phyloP scores from a whole-genome alignment of 106 monocot species.

The Allium cepa region DNA sequence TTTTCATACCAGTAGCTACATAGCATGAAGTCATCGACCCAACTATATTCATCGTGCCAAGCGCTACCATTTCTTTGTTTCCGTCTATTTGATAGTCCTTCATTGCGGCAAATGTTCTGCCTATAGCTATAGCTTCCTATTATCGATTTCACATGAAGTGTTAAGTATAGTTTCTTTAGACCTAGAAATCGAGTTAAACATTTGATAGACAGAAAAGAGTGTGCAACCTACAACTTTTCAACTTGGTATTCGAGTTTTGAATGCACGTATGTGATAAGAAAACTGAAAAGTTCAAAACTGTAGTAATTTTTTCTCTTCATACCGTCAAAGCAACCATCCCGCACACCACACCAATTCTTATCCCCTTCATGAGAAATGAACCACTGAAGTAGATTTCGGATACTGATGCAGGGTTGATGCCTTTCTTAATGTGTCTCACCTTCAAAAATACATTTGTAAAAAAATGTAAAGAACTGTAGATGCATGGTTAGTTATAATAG shows the following conservation, averaged over 20 bases:
- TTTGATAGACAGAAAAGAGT: too few species aligned
- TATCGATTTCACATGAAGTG: not conserved
- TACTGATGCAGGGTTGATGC: constrained; percentile 74
- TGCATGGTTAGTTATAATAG: too few species aligned
- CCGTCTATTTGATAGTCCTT: constrained; percentile 80
- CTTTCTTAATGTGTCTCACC: constrained; percentile 56
- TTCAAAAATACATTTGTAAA: constrained; percentile 3
- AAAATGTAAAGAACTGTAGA: too few species aligned
- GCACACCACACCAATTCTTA: constrained; percentile 54
- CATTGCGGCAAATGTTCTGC: constrained; percentile 71
- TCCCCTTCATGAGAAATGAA: constrained; percentile 37
- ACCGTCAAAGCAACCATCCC: constrained; percentile 83
- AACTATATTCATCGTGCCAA: constrained; percentile 71
- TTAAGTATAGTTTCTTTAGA: not conserved
- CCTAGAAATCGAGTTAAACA: too few species aligned
- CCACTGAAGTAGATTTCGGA: constrained; percentile 56
- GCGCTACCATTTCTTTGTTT: constrained; percentile 82
- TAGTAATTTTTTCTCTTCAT: not conserved
- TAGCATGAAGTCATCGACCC: constrained; percentile 84
- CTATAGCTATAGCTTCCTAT: constrained; percentile 82
- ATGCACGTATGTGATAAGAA: too few species aligned
- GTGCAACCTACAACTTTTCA: too few species aligned
- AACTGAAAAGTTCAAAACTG: too few species aligned
- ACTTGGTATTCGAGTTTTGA: too few species aligned
- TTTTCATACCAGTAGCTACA: constrained; percentile 52